A percentile compares a stretch with the other conserved stretches of the same genome.
These are phyloP conservation scores for Cladorrhinum sp. DNA, from an alignment of 2,329 filamentous ascomycete genomes.

Conservation along the genomic window DNA sequence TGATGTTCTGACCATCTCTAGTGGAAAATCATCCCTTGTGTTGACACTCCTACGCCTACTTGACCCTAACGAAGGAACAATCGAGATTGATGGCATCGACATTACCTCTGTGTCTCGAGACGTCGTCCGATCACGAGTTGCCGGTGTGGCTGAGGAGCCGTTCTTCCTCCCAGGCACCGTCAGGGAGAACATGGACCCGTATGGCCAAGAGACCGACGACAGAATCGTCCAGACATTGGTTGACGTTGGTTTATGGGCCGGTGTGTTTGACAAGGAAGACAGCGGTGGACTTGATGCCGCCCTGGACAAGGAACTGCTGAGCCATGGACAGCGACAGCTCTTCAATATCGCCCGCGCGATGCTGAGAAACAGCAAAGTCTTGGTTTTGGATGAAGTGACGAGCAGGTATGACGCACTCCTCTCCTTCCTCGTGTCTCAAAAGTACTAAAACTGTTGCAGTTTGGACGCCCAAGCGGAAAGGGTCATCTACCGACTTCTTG, in stretches of 20 bases:
- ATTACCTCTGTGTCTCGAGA: background rate
- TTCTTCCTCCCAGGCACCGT: slow-evolving; percentile 16
- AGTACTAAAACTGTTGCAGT: background rate
- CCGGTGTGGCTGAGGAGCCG: slow-evolving; percentile 14
- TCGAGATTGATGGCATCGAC: slow-evolving; percentile 16
- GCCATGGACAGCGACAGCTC: slow-evolving; percentile 15
- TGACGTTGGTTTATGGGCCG: slow-evolving; percentile 11
- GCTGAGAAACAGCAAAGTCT: background rate
- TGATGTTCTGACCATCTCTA: background rate
- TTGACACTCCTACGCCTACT: slow-evolving; percentile 13
- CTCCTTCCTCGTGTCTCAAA: too few species aligned
- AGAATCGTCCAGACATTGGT: background rate
- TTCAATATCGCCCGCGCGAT: slow-evolving; percentile 16
- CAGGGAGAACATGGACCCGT: slow-evolving; percentile 15
- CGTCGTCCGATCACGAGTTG: slow-evolving; percentile 2
- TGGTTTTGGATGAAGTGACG: slow-evolving; percentile 21
- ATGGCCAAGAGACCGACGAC: background rate
- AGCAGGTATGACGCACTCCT: slow-evolving; percentile 9
- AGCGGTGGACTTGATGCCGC: background rate
- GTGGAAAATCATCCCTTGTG: slow-evolving; percentile 3
- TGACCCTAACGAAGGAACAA: slow-evolving; percentile 4
- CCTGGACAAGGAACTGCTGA: slow-evolving; percentile 13
- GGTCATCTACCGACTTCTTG: background rate
- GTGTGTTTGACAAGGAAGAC: background rate
- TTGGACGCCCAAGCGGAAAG: background rate